Conservation (phyloP, 108 stramenopile genomes). For the Discostella stelligeroides region DNA sequence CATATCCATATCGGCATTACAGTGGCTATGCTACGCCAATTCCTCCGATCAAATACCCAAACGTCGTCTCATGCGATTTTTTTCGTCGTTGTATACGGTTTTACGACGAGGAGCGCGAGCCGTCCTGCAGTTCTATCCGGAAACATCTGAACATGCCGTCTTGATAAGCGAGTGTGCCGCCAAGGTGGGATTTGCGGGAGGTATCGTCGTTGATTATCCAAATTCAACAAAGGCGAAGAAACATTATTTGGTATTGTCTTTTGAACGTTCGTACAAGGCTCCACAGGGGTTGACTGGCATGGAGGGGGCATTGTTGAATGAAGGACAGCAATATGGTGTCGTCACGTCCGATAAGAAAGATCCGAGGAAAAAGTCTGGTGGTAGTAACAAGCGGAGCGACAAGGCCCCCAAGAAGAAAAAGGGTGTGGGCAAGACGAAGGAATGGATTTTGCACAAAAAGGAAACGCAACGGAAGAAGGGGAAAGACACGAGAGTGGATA, state of each 20-base stretch:
- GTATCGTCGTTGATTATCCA: constrained; percentile 99
- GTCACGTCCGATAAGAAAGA: constrained; percentile 41
- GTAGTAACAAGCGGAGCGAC: constrained; percentile 36
- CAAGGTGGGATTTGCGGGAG: constrained; percentile 94
- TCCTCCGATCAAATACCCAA: constrained; percentile 87
- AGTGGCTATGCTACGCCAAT: constrained; percentile 99
- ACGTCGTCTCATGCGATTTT: constrained; percentile 91
- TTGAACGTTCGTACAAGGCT: constrained; percentile 80
- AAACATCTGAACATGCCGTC: constrained; percentile 95
- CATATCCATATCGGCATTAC: constrained; percentile 97
- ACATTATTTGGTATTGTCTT: constrained; percentile 96
- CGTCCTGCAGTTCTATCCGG: constrained; percentile 99
- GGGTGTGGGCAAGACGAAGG: constrained; percentile 87
- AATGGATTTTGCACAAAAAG: constrained; percentile 99
- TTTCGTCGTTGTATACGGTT: constrained; percentile 92
- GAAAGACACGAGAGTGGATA: constrained; percentile 91
- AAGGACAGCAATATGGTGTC: constrained; percentile 12
- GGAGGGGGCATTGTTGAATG: constrained; percentile 21
- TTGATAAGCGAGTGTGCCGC: constrained; percentile 94
- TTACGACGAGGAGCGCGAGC: constrained; percentile 93
- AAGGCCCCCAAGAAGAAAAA: constrained; percentile 58
- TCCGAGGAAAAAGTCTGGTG: constrained; percentile 34
- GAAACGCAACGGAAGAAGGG: constrained; percentile 93
- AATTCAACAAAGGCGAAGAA: constrained; percentile 99
- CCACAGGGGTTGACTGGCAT: constrained; percentile 60